Conservation (phyloP, 257 asterid species). For the Scutellaria barbata region DNA sequence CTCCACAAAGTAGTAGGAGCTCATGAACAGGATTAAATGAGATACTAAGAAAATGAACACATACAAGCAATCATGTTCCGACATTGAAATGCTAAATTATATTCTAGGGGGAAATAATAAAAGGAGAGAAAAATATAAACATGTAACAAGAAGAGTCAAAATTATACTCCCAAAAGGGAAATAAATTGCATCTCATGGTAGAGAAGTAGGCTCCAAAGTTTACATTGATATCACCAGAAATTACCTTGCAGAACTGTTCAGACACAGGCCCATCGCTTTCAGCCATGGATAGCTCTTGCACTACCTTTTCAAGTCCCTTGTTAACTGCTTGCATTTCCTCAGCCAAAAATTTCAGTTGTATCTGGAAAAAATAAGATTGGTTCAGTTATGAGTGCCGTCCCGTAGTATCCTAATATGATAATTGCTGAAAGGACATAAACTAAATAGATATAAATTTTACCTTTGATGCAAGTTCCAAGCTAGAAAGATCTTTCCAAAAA, state of each 20-base stretch:
- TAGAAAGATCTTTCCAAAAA: constrained; percentile 79
- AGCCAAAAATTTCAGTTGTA: constrained; percentile 83
- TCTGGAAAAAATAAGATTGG: constrained; percentile 47
- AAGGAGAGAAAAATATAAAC: not conserved
- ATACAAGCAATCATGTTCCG: constrained; percentile 1
- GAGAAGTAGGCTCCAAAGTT: constrained; percentile 19
- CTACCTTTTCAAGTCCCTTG: constrained; percentile 91
- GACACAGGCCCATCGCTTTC: constrained; percentile 88
- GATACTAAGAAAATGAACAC: not conserved
- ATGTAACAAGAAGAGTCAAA: not conserved
- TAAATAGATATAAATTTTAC: constrained; percentile 39
- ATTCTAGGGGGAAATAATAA: not conserved
- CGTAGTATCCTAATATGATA: constrained; percentile 19
- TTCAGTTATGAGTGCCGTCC: constrained; percentile 34
- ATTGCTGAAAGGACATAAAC: not conserved
- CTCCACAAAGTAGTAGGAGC: constrained; percentile 17
- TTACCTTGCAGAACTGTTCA: constrained; percentile 74
- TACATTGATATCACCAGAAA: constrained; percentile 23
- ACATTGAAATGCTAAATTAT: constrained; percentile 11
- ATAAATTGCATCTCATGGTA: not conserved
- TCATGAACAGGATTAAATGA: not conserved
- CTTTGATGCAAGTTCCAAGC: constrained; percentile 87
- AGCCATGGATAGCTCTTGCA: constrained; percentile 85
- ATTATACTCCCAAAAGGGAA: not conserved
- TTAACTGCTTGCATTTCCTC: constrained; percentile 97